Percentiles rank a stretch among this genome's conserved stretches.
These are phyloP conservation scores for Clarireedia homoeocarpa DNA, from an alignment of 2,329 filamentous ascomycete genomes.

Conservation along the genomic window DNA sequence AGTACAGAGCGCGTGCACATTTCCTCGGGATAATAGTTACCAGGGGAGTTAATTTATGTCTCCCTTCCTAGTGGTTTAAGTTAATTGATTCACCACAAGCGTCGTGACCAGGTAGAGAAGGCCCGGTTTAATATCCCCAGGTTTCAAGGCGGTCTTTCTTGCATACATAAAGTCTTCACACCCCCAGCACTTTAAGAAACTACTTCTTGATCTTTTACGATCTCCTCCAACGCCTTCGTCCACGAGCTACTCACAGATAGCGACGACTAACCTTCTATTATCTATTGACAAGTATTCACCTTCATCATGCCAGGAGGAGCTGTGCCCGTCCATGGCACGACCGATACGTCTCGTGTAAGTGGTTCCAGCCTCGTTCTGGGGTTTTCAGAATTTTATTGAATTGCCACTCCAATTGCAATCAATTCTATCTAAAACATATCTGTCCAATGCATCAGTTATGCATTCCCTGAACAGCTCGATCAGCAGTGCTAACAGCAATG, in stretches of 20 bases:
- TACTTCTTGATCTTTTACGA: not conserved
- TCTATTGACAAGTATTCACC: constrained; percentile 1
- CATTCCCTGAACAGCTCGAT: too few relatives aligned
- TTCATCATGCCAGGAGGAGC: constrained; percentile 10
- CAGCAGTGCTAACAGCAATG: too few relatives aligned
- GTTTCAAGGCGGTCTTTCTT: not conserved
- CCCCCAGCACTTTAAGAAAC: not conserved
- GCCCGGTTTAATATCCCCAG: not conserved
- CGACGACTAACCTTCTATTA: not conserved
- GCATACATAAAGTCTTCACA: constrained; percentile 3
- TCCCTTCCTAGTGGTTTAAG: not conserved
- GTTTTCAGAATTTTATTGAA: not conserved
- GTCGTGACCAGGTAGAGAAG: constrained; percentile 2
- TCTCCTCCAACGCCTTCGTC: not conserved
- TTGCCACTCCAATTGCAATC: not conserved
- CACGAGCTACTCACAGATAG: not conserved
- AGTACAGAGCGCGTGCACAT: constrained; percentile 7
- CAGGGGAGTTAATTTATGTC: not conserved
- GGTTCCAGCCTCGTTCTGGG: not conserved
- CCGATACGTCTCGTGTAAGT: constrained; percentile 11
- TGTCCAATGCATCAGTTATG: too few relatives aligned
- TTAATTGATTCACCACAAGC: not conserved
- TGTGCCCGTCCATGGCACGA: constrained; percentile 7
- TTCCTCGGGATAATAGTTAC: not conserved
- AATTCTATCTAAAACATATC: too few relatives aligned